A percentile compares a stretch with the other conserved stretches of the same genome.
These are phyloP conservation scores for Paecilomyces niveus DNA, from an alignment of 2,329 filamentous ascomycete species.

Conservation along the genomic window DNA sequence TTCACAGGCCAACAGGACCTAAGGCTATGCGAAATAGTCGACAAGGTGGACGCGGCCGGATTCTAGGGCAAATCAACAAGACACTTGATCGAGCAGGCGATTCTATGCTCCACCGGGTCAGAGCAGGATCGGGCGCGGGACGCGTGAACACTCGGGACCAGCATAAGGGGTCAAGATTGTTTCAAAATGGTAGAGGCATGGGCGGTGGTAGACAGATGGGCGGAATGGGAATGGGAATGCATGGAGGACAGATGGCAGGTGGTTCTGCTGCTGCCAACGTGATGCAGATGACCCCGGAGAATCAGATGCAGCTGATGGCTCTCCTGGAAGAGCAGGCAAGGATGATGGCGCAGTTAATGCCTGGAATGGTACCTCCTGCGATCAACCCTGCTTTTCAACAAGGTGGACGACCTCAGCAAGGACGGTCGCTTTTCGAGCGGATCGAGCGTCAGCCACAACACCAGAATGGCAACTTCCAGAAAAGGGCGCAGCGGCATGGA, in stretches of 20 bases:
- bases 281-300: conserved; percentile 55
- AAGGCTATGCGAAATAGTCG: conserved; percentile 83
- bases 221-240: conserved; percentile 35
- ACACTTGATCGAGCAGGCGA: conserved; percentile 73
- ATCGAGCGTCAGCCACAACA: conserved; percentile 49
- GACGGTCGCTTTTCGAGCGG: conserved; percentile 67
- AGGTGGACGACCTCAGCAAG: conserved; percentile 33
- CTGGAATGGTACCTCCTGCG: conserved; percentile 46
- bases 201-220: conserved; percentile 41
- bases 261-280: conserved; percentile 36
- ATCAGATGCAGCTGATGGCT: conserved; percentile 67
- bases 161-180: conserved; percentile 62
- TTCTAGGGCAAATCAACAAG: conserved; percentile 79
- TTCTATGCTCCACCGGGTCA: conserved; percentile 71
- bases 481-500: conserved; percentile 30
- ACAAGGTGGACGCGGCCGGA: conserved; percentile 62
- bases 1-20: conserved; percentile 75
- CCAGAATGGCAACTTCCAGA: conserved; percentile 49
- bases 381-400: conserved; percentile 49
- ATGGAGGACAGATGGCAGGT: conserved; percentile 12
- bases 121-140: conserved; percentile 62
- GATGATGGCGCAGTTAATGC: conserved; percentile 70
- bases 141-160: conserved; percentile 72
- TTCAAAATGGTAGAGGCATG: conserved; percentile 35
- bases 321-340: conserved; percentile 81